Conservation (phyloP, 208 protist species). For the Acanthamoeba pearcei region DNA sequence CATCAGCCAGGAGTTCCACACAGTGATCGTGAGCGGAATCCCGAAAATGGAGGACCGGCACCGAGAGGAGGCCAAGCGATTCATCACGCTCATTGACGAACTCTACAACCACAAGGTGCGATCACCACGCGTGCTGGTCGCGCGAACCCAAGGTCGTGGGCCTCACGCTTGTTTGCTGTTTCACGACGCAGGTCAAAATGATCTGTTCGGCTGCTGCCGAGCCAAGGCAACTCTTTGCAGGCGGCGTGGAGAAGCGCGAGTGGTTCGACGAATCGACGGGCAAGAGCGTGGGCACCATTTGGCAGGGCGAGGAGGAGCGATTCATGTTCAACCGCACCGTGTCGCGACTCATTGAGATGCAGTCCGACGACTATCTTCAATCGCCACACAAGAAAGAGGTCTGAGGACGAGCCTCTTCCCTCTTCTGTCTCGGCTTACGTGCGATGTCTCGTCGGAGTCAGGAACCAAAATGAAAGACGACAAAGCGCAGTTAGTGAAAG, state of each 20-base stretch:
- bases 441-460: too few relatives aligned
- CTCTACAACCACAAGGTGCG: constrained; percentile 87
- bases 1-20: constrained; percentile 86
- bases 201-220: constrained; percentile 47
- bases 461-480: not conserved
- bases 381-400: constrained; percentile 60
- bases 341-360: constrained; percentile 87
- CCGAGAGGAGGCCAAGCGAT: constrained; percentile 84
- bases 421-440: not conserved
- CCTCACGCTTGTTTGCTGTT: not conserved
- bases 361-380: constrained; percentile 84
- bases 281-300: constrained; percentile 73
- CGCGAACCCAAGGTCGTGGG: not conserved
- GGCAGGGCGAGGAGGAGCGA: constrained; percentile 84
- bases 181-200: constrained; percentile 9
- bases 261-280: constrained; percentile 72
- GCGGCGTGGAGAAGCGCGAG: constrained; percentile 53
- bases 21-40: constrained; percentile 84
- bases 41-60: constrained; percentile 81
- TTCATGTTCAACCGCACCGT: constrained; percentile 87
- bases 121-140: too few relatives aligned
- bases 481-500: not conserved
- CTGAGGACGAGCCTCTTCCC: not conserved
- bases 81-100: constrained; percentile 89
- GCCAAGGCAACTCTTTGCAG: constrained; percentile 40